Percentiles rank a stretch among this genome's conserved stretches.
Evolutionary conservation across 1,139 yeast genomes (phyloP).

Genomic region (Nakaseomyces nivariensis): DNA sequence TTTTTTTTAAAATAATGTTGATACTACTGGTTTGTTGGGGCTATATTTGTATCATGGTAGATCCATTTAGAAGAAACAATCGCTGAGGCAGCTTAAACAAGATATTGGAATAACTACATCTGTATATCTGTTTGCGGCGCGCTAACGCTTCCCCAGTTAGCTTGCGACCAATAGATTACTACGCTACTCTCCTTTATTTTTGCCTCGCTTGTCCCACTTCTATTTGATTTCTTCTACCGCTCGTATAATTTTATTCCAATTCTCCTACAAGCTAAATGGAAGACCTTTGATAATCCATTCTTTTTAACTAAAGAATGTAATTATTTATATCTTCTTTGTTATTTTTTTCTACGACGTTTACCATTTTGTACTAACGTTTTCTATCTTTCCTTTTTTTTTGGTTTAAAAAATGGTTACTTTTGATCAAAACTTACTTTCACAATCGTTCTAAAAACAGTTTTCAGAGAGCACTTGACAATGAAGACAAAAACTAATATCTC

Average conservation of each 20-base stretch:
- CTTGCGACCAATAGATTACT: background rate
- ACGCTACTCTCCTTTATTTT: background rate
- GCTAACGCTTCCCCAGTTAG: conserved; percentile 1
- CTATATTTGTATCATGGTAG: conserved; percentile 2
- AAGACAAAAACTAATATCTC: background rate
- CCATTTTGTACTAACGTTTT: background rate
- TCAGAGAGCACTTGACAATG: background rate
- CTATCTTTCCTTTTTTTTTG: background rate
- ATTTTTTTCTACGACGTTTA: background rate
- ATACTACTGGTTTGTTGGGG: conserved; percentile 1
- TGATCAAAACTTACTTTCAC: background rate
- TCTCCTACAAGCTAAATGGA: background rate
- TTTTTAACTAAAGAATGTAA: background rate
- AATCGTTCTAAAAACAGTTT: background rate
- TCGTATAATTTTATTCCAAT: background rate
- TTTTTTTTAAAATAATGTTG: background rate
- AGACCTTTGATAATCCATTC: background rate
- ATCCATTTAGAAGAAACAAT: conserved; percentile 1
- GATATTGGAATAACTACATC: background rate
- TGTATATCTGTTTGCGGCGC: background rate
- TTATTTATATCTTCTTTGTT: background rate
- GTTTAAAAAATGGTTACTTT: background rate
- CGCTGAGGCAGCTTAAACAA: background rate
- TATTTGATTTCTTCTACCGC: background rate
- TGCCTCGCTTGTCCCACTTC: conserved; percentile 2